A percentile compares a stretch with the other conserved stretches of the same genome.
phyloP scores from a whole-genome alignment of 768 basidiomycete species.

The Punctularia strigosozonata region DNA sequence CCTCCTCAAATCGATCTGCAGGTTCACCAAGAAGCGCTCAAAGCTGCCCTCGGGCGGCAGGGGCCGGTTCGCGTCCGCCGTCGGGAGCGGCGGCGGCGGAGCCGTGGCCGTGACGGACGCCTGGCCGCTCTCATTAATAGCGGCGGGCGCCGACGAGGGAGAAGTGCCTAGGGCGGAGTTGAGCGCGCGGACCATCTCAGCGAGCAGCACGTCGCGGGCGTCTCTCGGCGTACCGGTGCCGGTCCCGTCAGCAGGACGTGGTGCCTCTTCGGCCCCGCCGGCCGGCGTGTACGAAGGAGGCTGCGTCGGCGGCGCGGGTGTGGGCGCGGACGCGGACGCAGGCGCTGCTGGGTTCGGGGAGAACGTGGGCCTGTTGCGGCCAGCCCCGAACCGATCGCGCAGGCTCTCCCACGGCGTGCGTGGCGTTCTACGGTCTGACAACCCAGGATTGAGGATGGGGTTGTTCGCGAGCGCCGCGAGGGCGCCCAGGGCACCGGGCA shows the following conservation, averaged over 20 bases:
- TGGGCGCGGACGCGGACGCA: neutral
- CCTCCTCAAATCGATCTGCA: slow-evolving; percentile 60
- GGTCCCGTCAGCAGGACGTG: neutral
- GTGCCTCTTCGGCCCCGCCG: neutral
- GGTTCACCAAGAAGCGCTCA: slow-evolving; percentile 68
- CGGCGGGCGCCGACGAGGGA: too few species aligned
- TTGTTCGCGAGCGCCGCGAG: slow-evolving; percentile 11
- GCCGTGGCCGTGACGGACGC: neutral
- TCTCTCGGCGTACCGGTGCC: slow-evolving; percentile 27
- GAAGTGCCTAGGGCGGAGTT: slow-evolving; percentile 59
- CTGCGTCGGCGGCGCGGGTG: neutral
- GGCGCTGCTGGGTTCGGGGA: too few species aligned
- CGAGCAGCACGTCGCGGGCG: slow-evolving; percentile 54
- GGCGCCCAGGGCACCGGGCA: slow-evolving; percentile 20
- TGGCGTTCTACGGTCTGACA: slow-evolving; percentile 7
- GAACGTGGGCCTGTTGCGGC: slow-evolving; percentile 5
- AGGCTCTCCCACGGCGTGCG: slow-evolving; percentile 58
- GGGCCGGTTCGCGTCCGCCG: slow-evolving; percentile 7
- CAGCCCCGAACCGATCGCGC: slow-evolving; percentile 55
- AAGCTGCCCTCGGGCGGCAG: slow-evolving; percentile 55
- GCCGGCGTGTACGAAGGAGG: slow-evolving; percentile 1
- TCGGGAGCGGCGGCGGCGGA: slow-evolving; percentile 1
- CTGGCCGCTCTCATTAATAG: neutral
- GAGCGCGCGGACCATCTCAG: slow-evolving; percentile 75
- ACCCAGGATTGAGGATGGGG: slow-evolving; percentile 1